Percentiles rank a stretch among this genome's conserved stretches.
phyloP scores from a whole-genome alignment of 2,329 filamentous ascomycete species.

The Emmonsiellopsis sp. region DNA sequence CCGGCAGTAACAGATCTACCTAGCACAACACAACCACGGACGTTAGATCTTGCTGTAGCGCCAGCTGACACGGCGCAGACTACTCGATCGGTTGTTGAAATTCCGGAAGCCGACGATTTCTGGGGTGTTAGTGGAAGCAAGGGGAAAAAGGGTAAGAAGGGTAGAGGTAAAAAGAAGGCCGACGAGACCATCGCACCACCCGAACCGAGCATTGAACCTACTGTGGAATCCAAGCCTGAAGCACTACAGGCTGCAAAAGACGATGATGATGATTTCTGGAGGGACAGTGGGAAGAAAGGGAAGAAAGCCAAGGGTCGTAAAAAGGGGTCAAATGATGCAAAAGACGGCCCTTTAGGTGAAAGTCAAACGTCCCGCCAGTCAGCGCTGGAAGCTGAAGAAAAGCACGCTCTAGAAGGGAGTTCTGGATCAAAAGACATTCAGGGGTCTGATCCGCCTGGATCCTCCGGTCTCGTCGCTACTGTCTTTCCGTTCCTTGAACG shows the following conservation, averaged over 20 bases:
- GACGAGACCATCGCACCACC: neutral
- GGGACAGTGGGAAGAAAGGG: neutral
- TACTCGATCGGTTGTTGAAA: neutral
- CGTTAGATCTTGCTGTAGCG: neutral
- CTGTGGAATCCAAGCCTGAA: too few relatives aligned
- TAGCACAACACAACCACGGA: neutral
- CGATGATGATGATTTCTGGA: neutral
- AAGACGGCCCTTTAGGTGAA: neutral
- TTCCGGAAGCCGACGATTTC: neutral
- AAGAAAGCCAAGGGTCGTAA: constrained; percentile 9
- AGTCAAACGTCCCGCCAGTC: neutral
- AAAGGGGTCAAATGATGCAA: constrained; percentile 1
- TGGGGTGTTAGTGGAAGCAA: constrained; percentile 1
- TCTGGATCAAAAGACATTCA: neutral
- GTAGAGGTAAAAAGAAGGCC: constrained; percentile 3
- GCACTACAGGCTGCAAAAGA: neutral
- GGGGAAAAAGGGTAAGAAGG: constrained; percentile 8
- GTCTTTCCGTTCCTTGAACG: constrained; percentile 29
- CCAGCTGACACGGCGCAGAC: neutral
- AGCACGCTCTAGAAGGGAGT: neutral
- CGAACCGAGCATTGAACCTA: neutral
- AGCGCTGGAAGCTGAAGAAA: neutral
- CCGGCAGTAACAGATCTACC: neutral
- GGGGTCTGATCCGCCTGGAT: constrained; percentile 6
- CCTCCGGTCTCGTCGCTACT: constrained; percentile 20